These are phyloP conservation scores for Choiromyces venosus DNA, from an alignment of 495 filamentous ascomycete species.

Conservation along the genomic window DNA sequence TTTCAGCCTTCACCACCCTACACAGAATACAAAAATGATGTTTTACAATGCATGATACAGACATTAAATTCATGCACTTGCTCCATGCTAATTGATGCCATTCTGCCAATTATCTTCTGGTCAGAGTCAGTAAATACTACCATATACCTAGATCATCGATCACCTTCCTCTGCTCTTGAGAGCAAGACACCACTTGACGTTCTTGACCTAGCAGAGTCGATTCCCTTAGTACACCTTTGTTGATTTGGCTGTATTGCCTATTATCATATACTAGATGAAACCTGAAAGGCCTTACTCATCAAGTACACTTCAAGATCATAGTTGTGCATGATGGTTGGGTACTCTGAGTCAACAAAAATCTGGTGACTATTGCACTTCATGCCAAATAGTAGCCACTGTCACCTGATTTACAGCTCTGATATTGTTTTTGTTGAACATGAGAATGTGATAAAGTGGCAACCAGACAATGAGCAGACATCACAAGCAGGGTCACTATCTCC, in stretches of 20 bases:
- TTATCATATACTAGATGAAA: background rate
- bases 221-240: background rate
- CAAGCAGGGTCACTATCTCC: too few species aligned
- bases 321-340: constrained; percentile 10
- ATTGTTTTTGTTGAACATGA: too few species aligned
- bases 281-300: background rate
- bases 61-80: background rate
- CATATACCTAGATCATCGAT: background rate
- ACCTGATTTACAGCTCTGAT: too few species aligned
- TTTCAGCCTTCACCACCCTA: constrained; percentile 14
- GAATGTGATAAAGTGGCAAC: too few species aligned
- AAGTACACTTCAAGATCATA: background rate
- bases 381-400: too few species aligned
- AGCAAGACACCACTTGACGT: background rate
- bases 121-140: constrained; percentile 5
- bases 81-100: constrained; percentile 1
- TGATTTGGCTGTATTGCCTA: constrained; percentile 6
- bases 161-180: background rate
- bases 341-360: constrained; percentile 5
- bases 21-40: constrained; percentile 4
- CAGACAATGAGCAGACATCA: too few species aligned
- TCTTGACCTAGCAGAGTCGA: background rate
- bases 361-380: constrained; percentile 6
- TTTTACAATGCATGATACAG: constrained; percentile 2
- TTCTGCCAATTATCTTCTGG: background rate